Evolutionary conservation across 192 early-diverging fungal genomes (phyloP).

Genomic region (Coemansia aciculifera): DNA sequence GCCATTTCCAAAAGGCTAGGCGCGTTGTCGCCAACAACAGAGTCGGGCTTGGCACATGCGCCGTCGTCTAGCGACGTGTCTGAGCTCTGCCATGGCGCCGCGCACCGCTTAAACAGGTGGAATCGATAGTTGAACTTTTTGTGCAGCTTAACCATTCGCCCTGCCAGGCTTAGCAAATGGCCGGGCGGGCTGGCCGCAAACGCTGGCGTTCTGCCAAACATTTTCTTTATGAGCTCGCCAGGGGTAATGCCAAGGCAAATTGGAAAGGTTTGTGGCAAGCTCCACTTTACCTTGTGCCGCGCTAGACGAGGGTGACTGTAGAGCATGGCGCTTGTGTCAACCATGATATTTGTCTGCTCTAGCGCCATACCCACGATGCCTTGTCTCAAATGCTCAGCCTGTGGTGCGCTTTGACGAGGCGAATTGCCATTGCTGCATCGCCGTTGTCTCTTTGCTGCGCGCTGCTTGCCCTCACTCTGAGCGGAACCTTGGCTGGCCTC

Average conservation of each 20-base stretch:
- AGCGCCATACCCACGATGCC: background rate
- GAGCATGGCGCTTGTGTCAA: conserved; percentile 26
- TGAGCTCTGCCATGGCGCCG: conserved; percentile 51
- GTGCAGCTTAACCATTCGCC: conserved; percentile 51
- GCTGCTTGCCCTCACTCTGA: background rate
- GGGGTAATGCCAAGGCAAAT: conserved; percentile 17
- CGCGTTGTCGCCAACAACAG: background rate
- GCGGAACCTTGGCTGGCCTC: background rate
- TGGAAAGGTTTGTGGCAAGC: conserved; percentile 22
- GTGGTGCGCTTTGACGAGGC: background rate
- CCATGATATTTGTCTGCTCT: conserved; percentile 10
- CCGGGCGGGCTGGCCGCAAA: conserved; percentile 15
- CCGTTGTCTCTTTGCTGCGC: background rate
- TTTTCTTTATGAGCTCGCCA: conserved; percentile 11
- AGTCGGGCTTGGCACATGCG: no score
- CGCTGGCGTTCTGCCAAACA: conserved; percentile 15
- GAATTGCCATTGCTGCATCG: background rate
- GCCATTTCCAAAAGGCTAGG: conserved; percentile 27
- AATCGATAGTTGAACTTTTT: conserved; percentile 43
- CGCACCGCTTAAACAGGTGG: conserved; percentile 52
- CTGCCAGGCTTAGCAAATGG: conserved; percentile 28
- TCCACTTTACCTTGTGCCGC: conserved; percentile 21
- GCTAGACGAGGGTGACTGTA: conserved; percentile 22
- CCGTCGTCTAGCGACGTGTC: background rate
- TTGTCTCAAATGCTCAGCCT: background rate